Percentiles rank a stretch among this genome's conserved stretches.
Evolutionary conservation across 2,329 filamentous ascomycete genomes (phyloP).

Genomic region (Colletotrichum neosansevieriae): DNA sequence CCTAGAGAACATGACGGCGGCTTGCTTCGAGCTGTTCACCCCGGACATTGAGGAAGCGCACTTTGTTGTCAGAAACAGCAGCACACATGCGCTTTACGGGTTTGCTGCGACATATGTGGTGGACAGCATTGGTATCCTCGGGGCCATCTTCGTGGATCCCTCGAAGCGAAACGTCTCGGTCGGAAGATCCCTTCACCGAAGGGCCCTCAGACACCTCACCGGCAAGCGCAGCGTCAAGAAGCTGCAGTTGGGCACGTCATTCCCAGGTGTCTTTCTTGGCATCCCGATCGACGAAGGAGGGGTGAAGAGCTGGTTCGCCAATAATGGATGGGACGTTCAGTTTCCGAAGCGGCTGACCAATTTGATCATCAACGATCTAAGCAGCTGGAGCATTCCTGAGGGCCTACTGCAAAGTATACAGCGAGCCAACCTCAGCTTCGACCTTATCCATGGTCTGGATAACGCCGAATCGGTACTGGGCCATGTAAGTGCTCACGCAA

Average conservation of each 20-base stretch:
- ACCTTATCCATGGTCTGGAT: slow-evolving; percentile 84
- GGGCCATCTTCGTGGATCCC: slow-evolving; percentile 90
- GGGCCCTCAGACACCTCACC: slow-evolving; percentile 80
- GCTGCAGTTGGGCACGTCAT: slow-evolving; percentile 83
- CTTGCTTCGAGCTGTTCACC: slow-evolving; percentile 80
- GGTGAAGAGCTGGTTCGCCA: slow-evolving; percentile 85
- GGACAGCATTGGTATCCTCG: slow-evolving; percentile 79
- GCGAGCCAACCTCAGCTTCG: slow-evolving; percentile 80
- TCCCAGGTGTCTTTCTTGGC: slow-evolving; percentile 88
- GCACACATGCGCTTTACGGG: slow-evolving; percentile 89
- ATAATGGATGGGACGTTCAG: slow-evolving; percentile 85
- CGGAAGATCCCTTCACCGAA: slow-evolving; percentile 87
- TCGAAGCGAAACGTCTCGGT: slow-evolving; percentile 88
- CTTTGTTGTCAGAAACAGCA: slow-evolving; percentile 94
- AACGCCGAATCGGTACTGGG: slow-evolving; percentile 80
- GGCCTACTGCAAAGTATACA: slow-evolving; percentile 81
- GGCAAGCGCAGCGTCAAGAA: slow-evolving; percentile 80
- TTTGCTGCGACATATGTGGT: slow-evolving; percentile 92
- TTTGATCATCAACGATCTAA: slow-evolving; percentile 79
- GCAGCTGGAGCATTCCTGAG: slow-evolving; percentile 80
- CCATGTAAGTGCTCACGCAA: slow-evolving; percentile 79
- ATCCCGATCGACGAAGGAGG: slow-evolving; percentile 73
- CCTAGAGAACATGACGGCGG: slow-evolving; percentile 75
- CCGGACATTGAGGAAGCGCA: slow-evolving; percentile 82
- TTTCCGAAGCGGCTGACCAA: slow-evolving; percentile 70